Evolutionary conservation across 176 grass and related monocot species (phyloP), one percentile per base, ranked within the genome.

Genomic region (Neostapfia colusana): DNA sequence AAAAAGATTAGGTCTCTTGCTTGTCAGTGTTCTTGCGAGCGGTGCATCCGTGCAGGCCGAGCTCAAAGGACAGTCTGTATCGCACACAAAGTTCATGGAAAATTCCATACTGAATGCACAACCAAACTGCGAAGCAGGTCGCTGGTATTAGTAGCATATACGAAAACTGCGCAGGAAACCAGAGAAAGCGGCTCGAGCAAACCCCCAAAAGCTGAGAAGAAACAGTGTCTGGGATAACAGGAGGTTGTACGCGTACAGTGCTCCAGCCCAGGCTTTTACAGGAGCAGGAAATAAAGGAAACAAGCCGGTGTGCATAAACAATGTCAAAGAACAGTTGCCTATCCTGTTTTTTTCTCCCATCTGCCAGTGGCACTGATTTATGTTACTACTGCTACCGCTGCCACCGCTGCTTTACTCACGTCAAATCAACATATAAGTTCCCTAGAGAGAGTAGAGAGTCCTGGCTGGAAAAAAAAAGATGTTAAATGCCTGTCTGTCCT

Each of bases 361-460:
- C 58, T 68, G 85, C 21, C 61, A 67, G 60, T 63, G 60, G 25
- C 75, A 83, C 81, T 84, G 67, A 50, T 83, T 83, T 88, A 60
- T 72, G 79, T 23, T 79, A 82, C 61, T 74, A 77, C 61, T 46
- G 5, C 83, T 18, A 25, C 81, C 27, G 56, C 79, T 68, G 59
- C 61, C 10, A 8, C 43, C 44, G 7, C 66, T 23, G 64, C 81
- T 83, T 88, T 84, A 63, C 81, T 75, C 81, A 27, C 70, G 63
- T 88, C 86, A 80, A 84, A 88, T 88, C 81, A 75, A 1, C 70
- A 34, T n/a, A 31, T 88, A 80, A 84, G 75, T 83, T 88, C 63
- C 80, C 80, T 63, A 54, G 74, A 58, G 74, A 23, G 54, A 11
- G 54, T 57, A 11, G 54, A 83, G 60, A 67, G 8, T 39, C 8